Evolutionary conservation across 2,329 filamentous ascomycete species (phyloP), one percentile per base, ranked within the genome.

Genomic region (Epichloe typhina): DNA sequence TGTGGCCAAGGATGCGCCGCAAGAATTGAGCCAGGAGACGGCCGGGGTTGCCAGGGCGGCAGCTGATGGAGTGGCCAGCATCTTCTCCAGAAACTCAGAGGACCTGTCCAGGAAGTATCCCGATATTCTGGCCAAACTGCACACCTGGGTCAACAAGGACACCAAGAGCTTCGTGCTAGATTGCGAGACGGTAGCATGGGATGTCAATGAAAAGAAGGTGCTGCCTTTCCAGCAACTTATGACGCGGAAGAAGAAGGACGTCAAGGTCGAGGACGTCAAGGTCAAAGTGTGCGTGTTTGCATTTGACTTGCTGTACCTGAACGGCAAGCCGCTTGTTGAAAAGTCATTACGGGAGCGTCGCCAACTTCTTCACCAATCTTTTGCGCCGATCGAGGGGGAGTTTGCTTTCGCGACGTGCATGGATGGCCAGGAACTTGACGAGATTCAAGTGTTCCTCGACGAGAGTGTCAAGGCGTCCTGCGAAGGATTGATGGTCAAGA

Each of bases 401-500:
- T 96, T 98, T 59, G 74, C 84, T 0, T 93, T 95, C 58, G 93
- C 93, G 9, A 89, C 88, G 36, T 83, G 78, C 59, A 93, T 89
- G 72, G 77, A 98, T 62, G 87, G 87, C 11, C 86, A 84, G 60
- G 88, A 96, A 58, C 75, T 98, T 3, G 91, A 97, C 49, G 88
- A 95, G 61, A 98, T 98, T 50, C 91, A 97, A 63, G 77, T 75
- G 1, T 86, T 98, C 60, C 76, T 98, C 2, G 93, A 98, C 61
- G 91, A 97, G 53, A 93, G 87, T 60, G 86, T 98, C 56, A 95
- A 95, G 67, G 88, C 90, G 2, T 94, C 88, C 0, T 98, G 93
- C 63, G 93, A 98, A 72, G 93, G 93, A 11, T 74, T 98, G 49
- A 98, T 98, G 93, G 93, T 98, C 13, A 98, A 98, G 73, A 98